phyloP scores from a whole-genome alignment of 129 eudicot species.

The Lactuca saligna region DNA sequence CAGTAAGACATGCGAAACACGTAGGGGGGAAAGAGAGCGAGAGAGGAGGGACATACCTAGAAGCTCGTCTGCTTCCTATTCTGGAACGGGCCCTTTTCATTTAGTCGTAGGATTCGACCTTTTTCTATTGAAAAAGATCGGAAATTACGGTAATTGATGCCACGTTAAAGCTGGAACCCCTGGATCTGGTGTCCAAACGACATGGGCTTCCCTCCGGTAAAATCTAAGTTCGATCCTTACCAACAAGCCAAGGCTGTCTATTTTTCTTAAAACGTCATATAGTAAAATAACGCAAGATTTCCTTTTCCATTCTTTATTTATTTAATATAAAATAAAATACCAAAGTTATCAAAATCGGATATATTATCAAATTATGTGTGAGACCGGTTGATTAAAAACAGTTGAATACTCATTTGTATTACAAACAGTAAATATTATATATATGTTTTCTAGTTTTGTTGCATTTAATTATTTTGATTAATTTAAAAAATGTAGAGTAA shows the following conservation, averaged over 20 bases:
- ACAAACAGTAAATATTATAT: no score
- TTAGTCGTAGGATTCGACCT: not conserved
- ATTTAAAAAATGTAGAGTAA: no score
- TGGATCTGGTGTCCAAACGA: not conserved
- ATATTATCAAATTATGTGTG: no score
- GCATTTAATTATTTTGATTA: no score
- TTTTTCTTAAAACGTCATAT: not conserved
- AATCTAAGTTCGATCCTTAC: not conserved
- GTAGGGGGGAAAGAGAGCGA: not conserved
- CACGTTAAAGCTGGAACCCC: not conserved
- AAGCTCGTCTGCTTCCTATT: not conserved
- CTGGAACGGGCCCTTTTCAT: not conserved
- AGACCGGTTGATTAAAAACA: no score
- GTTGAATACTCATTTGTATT: no score
- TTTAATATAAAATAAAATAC: no score
- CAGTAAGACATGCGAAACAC: not conserved
- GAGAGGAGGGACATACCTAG: constrained; percentile 1
- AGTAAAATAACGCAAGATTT: not conserved
- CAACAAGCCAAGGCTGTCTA: not conserved
- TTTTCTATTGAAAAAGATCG: not conserved
- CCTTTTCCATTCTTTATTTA: no score
- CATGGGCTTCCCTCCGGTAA: not conserved
- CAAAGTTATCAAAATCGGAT: no score
- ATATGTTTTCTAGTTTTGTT: no score
- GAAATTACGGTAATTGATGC: not conserved